Evolutionary conservation across 176 grass and related monocot genomes (phyloP).

Genomic region (Eremochloa ophiuroides): DNA sequence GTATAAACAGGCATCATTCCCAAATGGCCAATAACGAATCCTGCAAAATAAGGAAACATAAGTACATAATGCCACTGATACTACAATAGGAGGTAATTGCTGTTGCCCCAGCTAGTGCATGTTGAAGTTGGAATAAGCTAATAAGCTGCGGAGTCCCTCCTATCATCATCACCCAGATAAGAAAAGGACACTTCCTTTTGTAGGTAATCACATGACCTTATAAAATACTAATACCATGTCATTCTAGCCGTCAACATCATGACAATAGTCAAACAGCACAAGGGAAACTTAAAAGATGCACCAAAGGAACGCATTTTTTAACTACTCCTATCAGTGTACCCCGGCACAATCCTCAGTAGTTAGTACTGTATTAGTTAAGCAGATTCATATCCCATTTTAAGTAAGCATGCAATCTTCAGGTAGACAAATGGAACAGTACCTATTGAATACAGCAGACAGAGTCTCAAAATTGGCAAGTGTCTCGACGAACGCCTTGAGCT

Average conservation of each 20-base stretch:
- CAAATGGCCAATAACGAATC: not conserved
- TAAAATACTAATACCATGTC: not conserved
- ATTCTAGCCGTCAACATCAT: constrained; percentile 14
- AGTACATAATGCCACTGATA: not conserved
- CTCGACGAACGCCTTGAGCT: constrained; percentile 63
- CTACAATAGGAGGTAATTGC: not conserved
- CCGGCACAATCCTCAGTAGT: not conserved
- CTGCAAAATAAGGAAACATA: not conserved
- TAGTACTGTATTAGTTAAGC: not conserved
- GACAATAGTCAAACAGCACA: constrained; percentile 20
- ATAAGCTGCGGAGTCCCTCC: not conserved
- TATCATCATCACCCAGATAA: constrained; percentile 6
- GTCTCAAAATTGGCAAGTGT: constrained; percentile 46
- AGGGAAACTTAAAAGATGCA: not conserved
- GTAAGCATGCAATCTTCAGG: not conserved
- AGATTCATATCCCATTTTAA: constrained; percentile 19
- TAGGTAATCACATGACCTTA: constrained; percentile 28
- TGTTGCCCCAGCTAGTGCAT: constrained; percentile 7
- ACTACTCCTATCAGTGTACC: not conserved
- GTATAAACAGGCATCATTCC: not conserved
- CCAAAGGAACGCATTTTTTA: constrained; percentile 1
- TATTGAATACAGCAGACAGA: constrained; percentile 52
- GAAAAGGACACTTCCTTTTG: constrained; percentile 12
- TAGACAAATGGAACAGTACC: constrained; percentile 32
- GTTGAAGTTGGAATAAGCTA: constrained; percentile 1